A percentile compares a stretch with the other conserved stretches of the same genome.
phyloP scores from a whole-genome alignment of 495 filamentous ascomycete species.

The Hypoxylon lenormandii region DNA sequence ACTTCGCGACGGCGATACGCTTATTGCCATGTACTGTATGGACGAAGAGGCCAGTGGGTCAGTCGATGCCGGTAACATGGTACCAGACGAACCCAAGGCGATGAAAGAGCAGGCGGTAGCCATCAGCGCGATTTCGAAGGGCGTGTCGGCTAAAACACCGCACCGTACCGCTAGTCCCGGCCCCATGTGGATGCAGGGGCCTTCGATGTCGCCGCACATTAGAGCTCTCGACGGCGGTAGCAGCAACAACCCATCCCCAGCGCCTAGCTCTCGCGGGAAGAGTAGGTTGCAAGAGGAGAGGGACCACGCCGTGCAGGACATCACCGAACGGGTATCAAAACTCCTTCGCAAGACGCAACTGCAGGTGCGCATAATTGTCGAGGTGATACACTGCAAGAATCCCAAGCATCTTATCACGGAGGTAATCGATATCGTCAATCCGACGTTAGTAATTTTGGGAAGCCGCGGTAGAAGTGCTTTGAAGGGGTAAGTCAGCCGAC shows the following conservation, averaged over 20 bases:
- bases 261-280: constrained; percentile 56
- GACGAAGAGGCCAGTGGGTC: constrained; percentile 81
- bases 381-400: constrained; percentile 98
- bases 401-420: constrained; percentile 86
- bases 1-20: constrained; percentile 92
- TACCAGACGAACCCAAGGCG: constrained; percentile 66
- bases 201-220: constrained; percentile 49
- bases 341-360: constrained; percentile 88
- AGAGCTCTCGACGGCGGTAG: constrained; percentile 39
- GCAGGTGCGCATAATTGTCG: constrained; percentile 89
- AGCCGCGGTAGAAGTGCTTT: constrained; percentile 88
- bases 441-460: constrained; percentile 93
- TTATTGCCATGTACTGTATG: constrained; percentile 89
- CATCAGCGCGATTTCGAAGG: constrained; percentile 57
- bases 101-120: constrained; percentile 78
- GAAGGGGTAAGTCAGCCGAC: constrained; percentile 77
- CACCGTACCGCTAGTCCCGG: constrained; percentile 50
- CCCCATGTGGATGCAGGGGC: constrained; percentile 44
- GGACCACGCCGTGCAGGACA: constrained; percentile 76
- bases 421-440: constrained; percentile 89
- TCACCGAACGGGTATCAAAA: constrained; percentile 82
- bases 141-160: constrained; percentile 47
- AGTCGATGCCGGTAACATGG: constrained; percentile 45
- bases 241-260: constrained; percentile 55
- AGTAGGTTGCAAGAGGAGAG: constrained; percentile 80